Evolutionary conservation across 176 grass and related monocot genomes (phyloP), one percentile per base, ranked within the genome.

Genomic region (Ensete glaucum): DNA sequence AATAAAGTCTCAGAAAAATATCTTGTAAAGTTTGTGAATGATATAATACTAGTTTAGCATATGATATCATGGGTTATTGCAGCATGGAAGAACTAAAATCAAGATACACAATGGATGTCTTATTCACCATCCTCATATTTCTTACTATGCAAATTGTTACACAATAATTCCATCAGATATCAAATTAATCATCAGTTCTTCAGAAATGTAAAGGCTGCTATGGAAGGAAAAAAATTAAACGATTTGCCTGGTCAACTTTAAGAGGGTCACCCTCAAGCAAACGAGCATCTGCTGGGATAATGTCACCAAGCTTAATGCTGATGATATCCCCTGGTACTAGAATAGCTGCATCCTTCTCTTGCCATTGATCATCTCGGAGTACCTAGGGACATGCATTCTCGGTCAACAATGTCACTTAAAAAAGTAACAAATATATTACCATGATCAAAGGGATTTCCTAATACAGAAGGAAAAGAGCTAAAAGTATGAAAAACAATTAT

Each of bases 221-320:
- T 43, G 34, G 29, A 11, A 74, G 69, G 14, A 27, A 15, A 9
- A 17, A 48, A 34, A 3, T 52, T 52, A 80, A 24, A 73, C 24
- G 4, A n/a, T 20, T 83, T 83, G 74, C 92, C 86, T 91, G 92
- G 48, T 96, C 92, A 77, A 96, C 89, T 87, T 96, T 91, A 1
- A 96, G 54, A 81, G 86, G 86, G 83, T 96, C 92, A 49, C 88
- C 92, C 77, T 87, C 84, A 22, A 96, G 86, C 15, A 91, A 75
- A 8, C 92, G 86, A 3, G 86, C 88, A 83, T 91, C 92, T 0
- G 88, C 86, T 13, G 92, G 92, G 54, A 96, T 85, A 72, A 96
- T 89, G 56, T 96, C 92, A 43, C 86, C 92, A 25, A 96, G 88
- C 69, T 66, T 96, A 24, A 96, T 87, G 73, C 88, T 89, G 64